Evolutionary conservation across 805 yeast species (phyloP).

Genomic region (Cyberlindnera bimundalis): DNA sequence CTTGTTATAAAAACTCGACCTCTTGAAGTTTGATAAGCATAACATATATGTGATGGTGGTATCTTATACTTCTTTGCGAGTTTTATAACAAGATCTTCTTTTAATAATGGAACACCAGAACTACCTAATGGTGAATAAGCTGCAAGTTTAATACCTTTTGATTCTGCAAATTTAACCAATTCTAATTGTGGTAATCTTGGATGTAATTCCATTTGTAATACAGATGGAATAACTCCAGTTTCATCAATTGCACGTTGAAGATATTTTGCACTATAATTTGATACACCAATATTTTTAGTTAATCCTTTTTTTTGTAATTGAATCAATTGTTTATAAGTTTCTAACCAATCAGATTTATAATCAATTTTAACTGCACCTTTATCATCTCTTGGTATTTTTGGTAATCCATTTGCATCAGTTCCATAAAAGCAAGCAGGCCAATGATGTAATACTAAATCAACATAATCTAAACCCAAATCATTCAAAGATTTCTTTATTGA

Average conservation of each 20-base stretch:
- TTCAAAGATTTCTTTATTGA: conserved; percentile 57
- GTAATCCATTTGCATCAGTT: conserved; percentile 55
- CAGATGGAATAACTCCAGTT: conserved; percentile 48
- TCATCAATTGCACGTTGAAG: conserved; percentile 39
- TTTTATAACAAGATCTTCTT: conserved; percentile 44
- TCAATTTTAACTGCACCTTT: conserved; percentile 34
- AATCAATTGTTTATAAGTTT: conserved; percentile 60
- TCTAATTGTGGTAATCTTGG: conserved; percentile 66
- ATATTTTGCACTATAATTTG: conserved; percentile 44
- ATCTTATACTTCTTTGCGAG: conserved; percentile 56
- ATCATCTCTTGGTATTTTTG: conserved; percentile 32
- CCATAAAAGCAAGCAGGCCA: conserved; percentile 74
- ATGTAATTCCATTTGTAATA: conserved; percentile 67
- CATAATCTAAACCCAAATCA: conserved; percentile 65
- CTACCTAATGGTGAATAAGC: conserved; percentile 68
- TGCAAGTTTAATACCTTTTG: conserved; percentile 48
- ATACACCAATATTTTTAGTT: conserved; percentile 54
- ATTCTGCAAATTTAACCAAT: conserved; percentile 48
- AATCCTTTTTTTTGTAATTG: conserved; percentile 45
- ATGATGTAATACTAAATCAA: conserved; percentile 74
- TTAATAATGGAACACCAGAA: conserved; percentile 59
- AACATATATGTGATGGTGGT: conserved; percentile 52
- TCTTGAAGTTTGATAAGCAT: conserved; percentile 59
- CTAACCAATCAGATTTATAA: conserved; percentile 38
- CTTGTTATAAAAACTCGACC: conserved; percentile 67